Base-by-base conservation (phyloP, 805 yeast species). In the Sugiyamaella americana region DNA sequence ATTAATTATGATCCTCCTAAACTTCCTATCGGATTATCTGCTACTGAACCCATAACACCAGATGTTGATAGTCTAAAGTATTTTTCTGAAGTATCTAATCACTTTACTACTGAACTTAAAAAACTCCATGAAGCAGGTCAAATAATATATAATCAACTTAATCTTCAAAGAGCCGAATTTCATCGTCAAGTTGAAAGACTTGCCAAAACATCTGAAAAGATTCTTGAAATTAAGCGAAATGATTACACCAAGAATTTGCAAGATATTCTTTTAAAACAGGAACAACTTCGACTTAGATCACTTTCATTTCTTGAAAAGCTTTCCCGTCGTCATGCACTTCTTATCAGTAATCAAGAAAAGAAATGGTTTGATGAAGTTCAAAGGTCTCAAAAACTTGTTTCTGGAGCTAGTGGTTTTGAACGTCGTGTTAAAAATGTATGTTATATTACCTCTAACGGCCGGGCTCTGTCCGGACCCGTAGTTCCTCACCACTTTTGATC, bases 291-390 rank as follows among this genome's bases (percentile, higher is more conserved):
- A 8, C 52, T 59, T 3, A 69, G 76, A 38, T 57, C 63, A 39
- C 55, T 49, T 3, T 45, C 48, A 5, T 48, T 75, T 11, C 54
- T 58, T 5, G 54, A 59, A 3, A 61, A 51, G 8, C 42, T 73
- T 3, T 44, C 50, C 10, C 52, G 58, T 22, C 52, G 59, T 30
- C 56, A 51, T 37, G 61, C 65, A 4, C 44, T 60, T 13, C 65
- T 71, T 0, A 53, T 75, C 26, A 65, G 70, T 42, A 59, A 59
- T 2, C 58, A 66, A 8, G 82, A 77, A 55, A 60, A 62, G 44
- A 59, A 52, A 21, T 77, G 80, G 79, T 66, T 72, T 47, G 63
- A 58, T 26, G 78, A 74, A 53, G 60, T 76, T 5, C 52, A 59
- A 30, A 56, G 65, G 19, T 69, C 72, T 43, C 60, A 63, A 49